These are phyloP conservation scores for Colletotrichum spaethianum DNA, from an alignment of 2,329 filamentous ascomycete species.

Conservation along the genomic window DNA sequence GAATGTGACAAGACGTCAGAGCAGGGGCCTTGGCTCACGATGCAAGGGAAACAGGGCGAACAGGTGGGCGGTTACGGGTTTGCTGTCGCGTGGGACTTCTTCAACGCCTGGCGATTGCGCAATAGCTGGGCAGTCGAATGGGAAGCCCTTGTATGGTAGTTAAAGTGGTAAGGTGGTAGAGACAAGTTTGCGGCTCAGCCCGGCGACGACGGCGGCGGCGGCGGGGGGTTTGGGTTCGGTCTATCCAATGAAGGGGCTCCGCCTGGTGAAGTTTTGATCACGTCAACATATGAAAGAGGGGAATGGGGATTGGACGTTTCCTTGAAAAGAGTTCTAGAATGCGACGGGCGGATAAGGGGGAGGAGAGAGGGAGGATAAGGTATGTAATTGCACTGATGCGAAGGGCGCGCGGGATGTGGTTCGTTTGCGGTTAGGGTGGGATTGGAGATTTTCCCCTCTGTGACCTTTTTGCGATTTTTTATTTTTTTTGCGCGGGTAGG, in stretches of 20 bases:
- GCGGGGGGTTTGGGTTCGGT: not conserved
- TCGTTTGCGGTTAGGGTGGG: not conserved
- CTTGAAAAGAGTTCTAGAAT: not conserved
- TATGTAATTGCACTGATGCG: slow-evolving; percentile 18
- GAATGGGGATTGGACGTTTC: slow-evolving; percentile 20
- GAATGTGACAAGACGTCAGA: slow-evolving; percentile 17
- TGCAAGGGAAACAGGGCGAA: slow-evolving; percentile 22
- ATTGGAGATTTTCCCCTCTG: slow-evolving; percentile 14
- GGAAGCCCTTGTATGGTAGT: slow-evolving; percentile 4
- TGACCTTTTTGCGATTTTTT: not conserved
- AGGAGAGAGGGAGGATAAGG: slow-evolving; percentile 4
- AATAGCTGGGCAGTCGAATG: slow-evolving; percentile 33
- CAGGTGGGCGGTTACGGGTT: not conserved
- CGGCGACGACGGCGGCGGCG: slow-evolving; percentile 20
- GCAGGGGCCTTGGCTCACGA: slow-evolving; percentile 15
- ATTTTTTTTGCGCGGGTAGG: not conserved
- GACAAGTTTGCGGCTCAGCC: slow-evolving; percentile 35
- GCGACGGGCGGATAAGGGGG: not conserved
- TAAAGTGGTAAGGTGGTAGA: slow-evolving; percentile 16
- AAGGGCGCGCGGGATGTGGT: slow-evolving; percentile 12
- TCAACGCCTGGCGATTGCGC: slow-evolving; percentile 34
- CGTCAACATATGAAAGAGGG: slow-evolving; percentile 23
- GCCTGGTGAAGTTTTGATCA: slow-evolving; percentile 21
- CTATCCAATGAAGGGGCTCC: slow-evolving; percentile 5
- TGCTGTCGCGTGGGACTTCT: slow-evolving; percentile 14